Conservation (phyloP, 1,139 yeast genomes). For the Hyphopichia burtonii region DNA sequence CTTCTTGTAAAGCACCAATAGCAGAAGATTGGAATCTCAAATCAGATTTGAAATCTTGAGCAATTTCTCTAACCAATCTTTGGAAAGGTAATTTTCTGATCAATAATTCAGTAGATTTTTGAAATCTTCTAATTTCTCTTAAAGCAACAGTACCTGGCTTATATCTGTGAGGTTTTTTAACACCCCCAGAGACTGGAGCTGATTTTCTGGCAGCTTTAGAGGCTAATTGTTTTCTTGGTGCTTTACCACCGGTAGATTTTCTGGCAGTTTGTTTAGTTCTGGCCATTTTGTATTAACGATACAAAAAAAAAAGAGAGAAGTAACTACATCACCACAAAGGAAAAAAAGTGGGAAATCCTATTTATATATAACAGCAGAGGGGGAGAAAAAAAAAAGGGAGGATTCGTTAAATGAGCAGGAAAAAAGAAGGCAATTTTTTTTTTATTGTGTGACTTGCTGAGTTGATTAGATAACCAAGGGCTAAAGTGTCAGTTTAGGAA, state of each 20-base stretch:
- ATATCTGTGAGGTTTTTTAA: slow-evolving; percentile 55
- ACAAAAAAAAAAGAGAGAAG: slow-evolving; percentile 4
- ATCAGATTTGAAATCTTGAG: slow-evolving; percentile 51
- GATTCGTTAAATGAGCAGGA: not conserved
- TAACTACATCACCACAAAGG: slow-evolving; percentile 4
- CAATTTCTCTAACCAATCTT: slow-evolving; percentile 50
- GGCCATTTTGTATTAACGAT: slow-evolving; percentile 31
- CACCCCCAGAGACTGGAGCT: slow-evolving; percentile 54
- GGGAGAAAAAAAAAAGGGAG: slow-evolving; percentile 3
- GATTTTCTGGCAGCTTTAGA: slow-evolving; percentile 55
- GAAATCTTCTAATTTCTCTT: slow-evolving; percentile 56
- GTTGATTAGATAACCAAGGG: no score
- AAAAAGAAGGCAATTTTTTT: no score
- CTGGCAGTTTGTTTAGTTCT: slow-evolving; percentile 57
- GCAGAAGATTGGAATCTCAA: slow-evolving; percentile 54
- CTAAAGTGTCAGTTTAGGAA: no score
- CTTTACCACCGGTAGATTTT: slow-evolving; percentile 55
- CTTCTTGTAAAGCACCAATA: slow-evolving; percentile 54
- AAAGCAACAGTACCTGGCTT: slow-evolving; percentile 57
- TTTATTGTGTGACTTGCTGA: no score
- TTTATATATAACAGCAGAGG: no score
- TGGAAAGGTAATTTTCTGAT: slow-evolving; percentile 53
- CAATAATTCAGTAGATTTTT: slow-evolving; percentile 51
- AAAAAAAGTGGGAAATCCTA: slow-evolving; percentile 1
- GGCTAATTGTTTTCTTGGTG: slow-evolving; percentile 55